Conservation (phyloP, 1,139 yeast genomes). For the Candida sanyaensis region DNA sequence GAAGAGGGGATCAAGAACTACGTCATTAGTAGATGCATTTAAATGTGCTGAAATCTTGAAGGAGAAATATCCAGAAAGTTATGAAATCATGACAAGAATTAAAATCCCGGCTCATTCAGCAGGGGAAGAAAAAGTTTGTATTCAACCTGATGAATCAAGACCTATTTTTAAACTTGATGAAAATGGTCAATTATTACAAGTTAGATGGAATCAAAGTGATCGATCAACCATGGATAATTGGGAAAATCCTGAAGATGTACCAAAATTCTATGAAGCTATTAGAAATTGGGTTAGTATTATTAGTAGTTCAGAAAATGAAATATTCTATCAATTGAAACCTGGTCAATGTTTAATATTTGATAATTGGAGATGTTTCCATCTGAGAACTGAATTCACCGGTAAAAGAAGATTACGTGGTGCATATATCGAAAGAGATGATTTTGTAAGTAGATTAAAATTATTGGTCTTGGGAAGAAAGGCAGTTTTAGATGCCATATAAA, state of each 20-base stretch:
- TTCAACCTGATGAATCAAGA: constrained; percentile 60
- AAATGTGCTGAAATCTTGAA: constrained; percentile 57
- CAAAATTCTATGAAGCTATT: constrained; percentile 61
- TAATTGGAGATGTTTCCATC: constrained; percentile 77
- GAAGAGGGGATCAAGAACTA: constrained; percentile 51
- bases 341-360: constrained; percentile 73
- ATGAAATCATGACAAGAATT: constrained; percentile 50
- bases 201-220: constrained; percentile 78
- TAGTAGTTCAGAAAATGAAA: constrained; percentile 52
- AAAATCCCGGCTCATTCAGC: constrained; percentile 78
- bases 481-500: constrained; percentile 39
- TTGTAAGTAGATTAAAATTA: constrained; percentile 34
- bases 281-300: constrained; percentile 57
- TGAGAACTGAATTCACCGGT: constrained; percentile 70
- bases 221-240: constrained; percentile 66
- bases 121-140: constrained; percentile 69
- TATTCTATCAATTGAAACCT: constrained; percentile 60
- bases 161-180: constrained; percentile 64
- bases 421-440: constrained; percentile 67
- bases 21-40: constrained; percentile 72
- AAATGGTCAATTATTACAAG: constrained; percentile 59
- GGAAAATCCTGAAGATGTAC: constrained; percentile 55
- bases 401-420: constrained; percentile 78
- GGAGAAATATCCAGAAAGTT: constrained; percentile 53
- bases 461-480: constrained; percentile 54